Conservation (phyloP, 768 basidiomycete species). For the Boletus rubroflammeus region DNA sequence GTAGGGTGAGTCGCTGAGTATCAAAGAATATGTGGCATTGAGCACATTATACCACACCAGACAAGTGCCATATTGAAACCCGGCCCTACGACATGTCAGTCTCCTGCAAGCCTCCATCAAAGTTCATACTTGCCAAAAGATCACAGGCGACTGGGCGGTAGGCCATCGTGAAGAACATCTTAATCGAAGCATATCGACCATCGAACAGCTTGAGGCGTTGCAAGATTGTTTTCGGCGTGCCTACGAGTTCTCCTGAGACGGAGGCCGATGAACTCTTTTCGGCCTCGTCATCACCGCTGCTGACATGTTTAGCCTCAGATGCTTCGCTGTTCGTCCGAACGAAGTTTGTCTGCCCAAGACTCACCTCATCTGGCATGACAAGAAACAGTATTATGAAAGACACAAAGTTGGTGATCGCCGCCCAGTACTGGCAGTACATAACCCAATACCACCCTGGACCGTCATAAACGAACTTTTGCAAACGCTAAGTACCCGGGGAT, state of each 20-base stretch:
- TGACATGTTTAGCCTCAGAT: constrained; percentile 3
- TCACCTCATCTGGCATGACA: constrained; percentile 21
- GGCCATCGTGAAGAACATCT: constrained; percentile 17
- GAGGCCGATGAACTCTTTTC: constrained; percentile 9
- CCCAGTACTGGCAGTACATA: constrained; percentile 24
- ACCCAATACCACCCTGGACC: constrained; percentile 22
- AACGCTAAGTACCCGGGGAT: background rate
- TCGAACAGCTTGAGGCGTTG: constrained; percentile 15
- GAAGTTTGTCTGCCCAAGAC: constrained; percentile 13
- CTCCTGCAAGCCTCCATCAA: background rate
- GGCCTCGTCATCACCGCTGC: constrained; percentile 2
- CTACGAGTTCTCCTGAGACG: constrained; percentile 7
- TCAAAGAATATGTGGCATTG: constrained; percentile 20
- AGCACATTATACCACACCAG: constrained; percentile 26
- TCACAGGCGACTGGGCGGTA: constrained; percentile 19
- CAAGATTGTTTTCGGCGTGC: constrained; percentile 10
- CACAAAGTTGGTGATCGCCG: constrained; percentile 18
- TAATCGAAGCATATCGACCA: constrained; percentile 16
- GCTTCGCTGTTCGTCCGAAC: constrained; percentile 16
- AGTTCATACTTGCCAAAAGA: constrained; percentile 11
- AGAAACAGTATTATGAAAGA: constrained; percentile 15
- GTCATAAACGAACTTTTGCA: constrained; percentile 16
- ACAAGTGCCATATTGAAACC: constrained; percentile 21
- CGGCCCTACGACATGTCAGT: constrained; percentile 9
- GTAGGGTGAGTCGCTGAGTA: constrained; percentile 19